phyloP scores from a whole-genome alignment of 83 land plant genomes.

The Thuja plicata region DNA sequence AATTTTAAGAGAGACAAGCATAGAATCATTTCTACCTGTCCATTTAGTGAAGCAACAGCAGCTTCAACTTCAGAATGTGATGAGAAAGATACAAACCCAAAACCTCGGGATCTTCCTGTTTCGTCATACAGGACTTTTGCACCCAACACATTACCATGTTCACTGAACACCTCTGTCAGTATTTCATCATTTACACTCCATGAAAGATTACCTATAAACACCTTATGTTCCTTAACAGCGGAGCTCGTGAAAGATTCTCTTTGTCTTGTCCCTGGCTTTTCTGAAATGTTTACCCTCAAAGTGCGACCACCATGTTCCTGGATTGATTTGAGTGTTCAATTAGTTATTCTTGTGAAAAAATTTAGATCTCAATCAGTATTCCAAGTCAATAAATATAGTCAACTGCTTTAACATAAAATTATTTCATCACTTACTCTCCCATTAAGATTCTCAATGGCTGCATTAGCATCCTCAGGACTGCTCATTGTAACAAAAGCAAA shows the following conservation, averaged over 20 bases:
- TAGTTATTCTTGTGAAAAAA: background rate
- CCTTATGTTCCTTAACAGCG: constrained; percentile 52
- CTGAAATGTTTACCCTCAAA: constrained; percentile 61
- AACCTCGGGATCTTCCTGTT: constrained; percentile 35
- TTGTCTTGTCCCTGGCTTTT: constrained; percentile 52
- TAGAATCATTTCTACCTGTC: background rate
- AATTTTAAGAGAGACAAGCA: background rate
- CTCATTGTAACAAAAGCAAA: constrained; percentile 86
- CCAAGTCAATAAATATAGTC: background rate
- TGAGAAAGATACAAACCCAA: constrained; percentile 7
- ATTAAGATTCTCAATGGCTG: constrained; percentile 55
- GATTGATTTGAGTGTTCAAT: constrained; percentile 12
- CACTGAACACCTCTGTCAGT: constrained; percentile 39
- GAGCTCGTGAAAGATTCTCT: background rate
- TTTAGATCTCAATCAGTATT: background rate
- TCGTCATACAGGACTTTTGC: constrained; percentile 68
- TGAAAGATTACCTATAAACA: constrained; percentile 64
- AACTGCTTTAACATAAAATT: background rate
- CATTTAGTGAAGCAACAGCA: constrained; percentile 10
- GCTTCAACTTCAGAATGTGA: constrained; percentile 4
- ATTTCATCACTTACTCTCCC: constrained; percentile 42
- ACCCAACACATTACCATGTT: constrained; percentile 50
- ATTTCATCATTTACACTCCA: constrained; percentile 66
- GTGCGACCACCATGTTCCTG: constrained; percentile 64
- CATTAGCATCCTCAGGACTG: constrained; percentile 49